A percentile compares a stretch with the other conserved stretches of the same genome.
Evolutionary conservation across 2,329 filamentous ascomycete genomes (phyloP).

Genomic region (Incumbomyces delicatus): DNA sequence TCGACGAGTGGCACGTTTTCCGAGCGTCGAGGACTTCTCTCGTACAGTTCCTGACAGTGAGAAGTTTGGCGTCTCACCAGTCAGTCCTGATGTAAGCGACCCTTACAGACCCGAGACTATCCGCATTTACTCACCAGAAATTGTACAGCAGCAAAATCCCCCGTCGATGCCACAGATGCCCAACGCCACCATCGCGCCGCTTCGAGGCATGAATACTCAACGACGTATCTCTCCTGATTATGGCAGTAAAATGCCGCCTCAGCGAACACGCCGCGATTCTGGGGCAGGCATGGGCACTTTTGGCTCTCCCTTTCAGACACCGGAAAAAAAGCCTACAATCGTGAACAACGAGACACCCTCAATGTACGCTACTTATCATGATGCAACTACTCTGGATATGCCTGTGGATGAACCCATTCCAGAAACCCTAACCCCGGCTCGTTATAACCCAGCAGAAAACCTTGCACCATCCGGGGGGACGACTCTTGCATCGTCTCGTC

Average conservation of each 20-base stretch:
- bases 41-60: conserved; percentile 17
- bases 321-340: conserved; percentile 9
- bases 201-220: conserved; percentile 15
- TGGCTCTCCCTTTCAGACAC: conserved; percentile 19
- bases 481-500: background rate
- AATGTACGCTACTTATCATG: conserved; percentile 1
- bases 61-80: conserved; percentile 14
- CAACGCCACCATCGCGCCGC: conserved; percentile 14
- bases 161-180: background rate
- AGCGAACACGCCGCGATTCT: conserved; percentile 1
- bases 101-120: conserved; percentile 35
- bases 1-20: conserved; percentile 14
- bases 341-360: background rate
- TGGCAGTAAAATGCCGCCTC: background rate
- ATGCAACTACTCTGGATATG: background rate
- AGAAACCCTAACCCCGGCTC: conserved; percentile 14
- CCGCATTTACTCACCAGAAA: conserved; percentile 35
- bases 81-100: conserved; percentile 10
- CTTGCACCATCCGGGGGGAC: background rate
- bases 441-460: conserved; percentile 12
- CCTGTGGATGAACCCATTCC: conserved; percentile 2
- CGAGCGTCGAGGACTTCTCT: conserved; percentile 21
- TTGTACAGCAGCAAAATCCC: conserved; percentile 12
- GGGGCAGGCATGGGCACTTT: conserved; percentile 6
- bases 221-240: conserved; percentile 5